phyloP scores from a whole-genome alignment of 2,329 filamentous ascomycete species.

The Aspergillus fumigatiaffinis region DNA sequence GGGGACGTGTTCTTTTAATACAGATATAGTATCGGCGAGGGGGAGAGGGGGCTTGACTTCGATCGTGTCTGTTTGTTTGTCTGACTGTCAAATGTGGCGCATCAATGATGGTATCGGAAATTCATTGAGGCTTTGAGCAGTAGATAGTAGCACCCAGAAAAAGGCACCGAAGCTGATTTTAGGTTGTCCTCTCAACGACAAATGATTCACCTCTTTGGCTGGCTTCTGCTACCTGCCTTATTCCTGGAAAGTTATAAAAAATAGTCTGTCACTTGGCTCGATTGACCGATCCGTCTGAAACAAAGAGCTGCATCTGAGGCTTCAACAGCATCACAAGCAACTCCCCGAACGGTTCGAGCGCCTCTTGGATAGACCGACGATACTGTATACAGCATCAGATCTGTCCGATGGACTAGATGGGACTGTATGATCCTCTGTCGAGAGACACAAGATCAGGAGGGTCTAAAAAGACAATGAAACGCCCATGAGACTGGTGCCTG shows the following conservation, averaged over 20 bases:
- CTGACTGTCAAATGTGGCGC: background rate
- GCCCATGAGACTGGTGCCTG: background rate
- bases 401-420: background rate
- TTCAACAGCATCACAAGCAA: background rate
- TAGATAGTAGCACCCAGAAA: background rate
- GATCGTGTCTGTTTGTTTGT: background rate
- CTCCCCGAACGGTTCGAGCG: background rate
- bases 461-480: background rate
- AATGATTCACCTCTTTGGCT: background rate
- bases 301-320: background rate
- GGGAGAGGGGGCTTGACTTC: background rate
- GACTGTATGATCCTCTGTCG: background rate
- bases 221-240: background rate
- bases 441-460: background rate
- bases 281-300: background rate
- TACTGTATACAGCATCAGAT: background rate
- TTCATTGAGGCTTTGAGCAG: background rate
- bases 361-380: background rate
- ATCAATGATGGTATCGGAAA: background rate
- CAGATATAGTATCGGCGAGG: background rate
- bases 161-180: background rate
- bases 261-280: background rate
- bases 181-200: background rate
- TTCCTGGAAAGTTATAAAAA: background rate
- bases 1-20: constrained; percentile 5